Base-by-base conservation (phyloP, 2,329 filamentous ascomycete species). In the Arthrobotrys conoides region DNA sequence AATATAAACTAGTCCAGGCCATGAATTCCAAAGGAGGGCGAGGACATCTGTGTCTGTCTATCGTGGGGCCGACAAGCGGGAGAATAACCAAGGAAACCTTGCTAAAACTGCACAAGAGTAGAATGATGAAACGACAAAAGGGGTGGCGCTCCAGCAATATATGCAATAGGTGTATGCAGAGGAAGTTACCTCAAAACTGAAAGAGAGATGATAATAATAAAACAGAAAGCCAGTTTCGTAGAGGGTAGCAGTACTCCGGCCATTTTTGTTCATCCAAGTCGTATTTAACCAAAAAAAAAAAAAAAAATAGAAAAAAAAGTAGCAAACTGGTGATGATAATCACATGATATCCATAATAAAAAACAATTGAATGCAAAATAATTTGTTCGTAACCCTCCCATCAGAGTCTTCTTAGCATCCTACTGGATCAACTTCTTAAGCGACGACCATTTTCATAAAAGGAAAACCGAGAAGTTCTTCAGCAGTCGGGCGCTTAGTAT, bases 401-500 rank as follows among this genome's bases (percentile, higher is more conserved):
- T 16, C n/a, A 48, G 4, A 4, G 5, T 2, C 30, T 36, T 6
- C 14, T 9, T 14, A 16, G 38, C 1, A 41, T n/a, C 6, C 5
- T 44, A 6, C 41, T 20, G 44, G 20, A 20, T 8, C n/a, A 5
- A 18, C n/a, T 41, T 44, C 9, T 22, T 67, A 80, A 27, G 61
- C 76, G 51, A 82, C 82, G 53, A 91, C 91, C 76, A 92, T 91
- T 72, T 90, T 89, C 84, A 96, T 87, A 86, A 98, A 98, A 41
- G 90, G 89, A 85, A 92, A 94, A 71, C 91, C 88, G 85, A 97
- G 90, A 81, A 99, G 86, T 83, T 98, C 94, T 83, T 97, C 94
- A 12, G 96, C 96, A 82, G 91, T 96, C 2, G 96, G 96, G 81
- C 96, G 88, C 86, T 93, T 91, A 84, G 96, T 93, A 85, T 97